Conservation (phyloP, 2,329 filamentous ascomycete genomes). For the Talaromyces funiculosus region DNA sequence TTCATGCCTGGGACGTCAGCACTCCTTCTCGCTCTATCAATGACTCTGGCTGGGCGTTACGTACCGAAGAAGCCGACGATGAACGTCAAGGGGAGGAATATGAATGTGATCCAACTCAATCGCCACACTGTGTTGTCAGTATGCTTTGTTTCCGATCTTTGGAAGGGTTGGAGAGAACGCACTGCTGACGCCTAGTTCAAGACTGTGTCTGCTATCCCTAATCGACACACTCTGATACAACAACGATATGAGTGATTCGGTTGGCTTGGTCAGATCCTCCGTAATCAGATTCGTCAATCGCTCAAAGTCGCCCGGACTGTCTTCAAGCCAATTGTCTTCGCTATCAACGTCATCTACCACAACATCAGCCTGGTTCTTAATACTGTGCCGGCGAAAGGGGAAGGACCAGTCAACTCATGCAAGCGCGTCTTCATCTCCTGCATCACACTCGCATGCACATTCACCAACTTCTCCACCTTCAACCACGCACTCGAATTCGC, state of each 20-base stretch:
- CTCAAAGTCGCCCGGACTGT: conserved; percentile 39
- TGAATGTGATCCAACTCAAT: conserved; percentile 36
- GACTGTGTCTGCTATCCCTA: conserved; percentile 45
- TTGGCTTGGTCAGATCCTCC: conserved; percentile 48
- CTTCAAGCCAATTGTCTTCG: conserved; percentile 38
- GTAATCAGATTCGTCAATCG: conserved; percentile 44
- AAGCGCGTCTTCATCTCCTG: conserved; percentile 43
- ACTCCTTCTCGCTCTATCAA: conserved; percentile 30
- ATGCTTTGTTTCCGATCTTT: not conserved
- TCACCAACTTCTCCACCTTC: conserved; percentile 49
- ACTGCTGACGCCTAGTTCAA: conserved; percentile 47
- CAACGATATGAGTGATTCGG: conserved; percentile 44
- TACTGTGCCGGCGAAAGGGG: not conserved
- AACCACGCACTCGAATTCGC: conserved; percentile 47
- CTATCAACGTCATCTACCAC: conserved; percentile 20
- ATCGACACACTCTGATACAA: conserved; percentile 52
- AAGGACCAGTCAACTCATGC: conserved; percentile 34
- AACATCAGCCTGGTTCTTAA: not conserved
- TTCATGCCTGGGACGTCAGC: conserved; percentile 29
- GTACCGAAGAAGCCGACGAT: conserved; percentile 39
- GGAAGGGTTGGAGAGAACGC: conserved; percentile 23
- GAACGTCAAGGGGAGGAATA: conserved; percentile 45
- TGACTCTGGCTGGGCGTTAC: not conserved
- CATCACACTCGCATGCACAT: conserved; percentile 45
- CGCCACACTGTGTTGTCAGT: conserved; percentile 22